phyloP scores from a whole-genome alignment of 768 basidiomycete species.

The Amyloporia xantha region DNA sequence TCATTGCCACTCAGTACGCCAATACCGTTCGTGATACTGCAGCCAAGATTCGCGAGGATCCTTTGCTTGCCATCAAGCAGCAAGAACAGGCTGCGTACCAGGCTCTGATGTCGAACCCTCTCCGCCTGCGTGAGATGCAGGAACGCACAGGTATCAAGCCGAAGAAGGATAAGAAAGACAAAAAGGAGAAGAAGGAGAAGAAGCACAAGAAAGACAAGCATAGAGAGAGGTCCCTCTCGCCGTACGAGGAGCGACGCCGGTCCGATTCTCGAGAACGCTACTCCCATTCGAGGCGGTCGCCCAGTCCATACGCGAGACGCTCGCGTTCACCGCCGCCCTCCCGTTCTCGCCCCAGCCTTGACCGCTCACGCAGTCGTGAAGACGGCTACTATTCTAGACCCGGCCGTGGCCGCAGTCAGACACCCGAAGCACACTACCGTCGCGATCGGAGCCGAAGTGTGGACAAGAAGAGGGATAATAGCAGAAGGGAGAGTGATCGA shows the following conservation, averaged over 20 bases:
- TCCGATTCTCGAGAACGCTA: constrained; percentile 24
- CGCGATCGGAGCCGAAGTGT: constrained; percentile 16
- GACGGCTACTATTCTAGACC: constrained; percentile 8
- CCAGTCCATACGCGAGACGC: constrained; percentile 39
- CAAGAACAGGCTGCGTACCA: constrained; percentile 94
- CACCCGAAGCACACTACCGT: constrained; percentile 26
- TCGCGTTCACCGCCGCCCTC: constrained; percentile 42
- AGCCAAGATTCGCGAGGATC: constrained; percentile 94
- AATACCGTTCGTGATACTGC: constrained; percentile 85
- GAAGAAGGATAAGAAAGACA: constrained; percentile 67
- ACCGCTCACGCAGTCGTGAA: constrained; percentile 14
- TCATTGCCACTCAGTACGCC: constrained; percentile 93
- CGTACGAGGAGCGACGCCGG: constrained; percentile 26
- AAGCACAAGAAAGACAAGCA: constrained; percentile 28
- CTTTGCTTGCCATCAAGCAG: constrained; percentile 94
- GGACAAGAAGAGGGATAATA: not conserved
- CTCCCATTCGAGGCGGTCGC: constrained; percentile 32
- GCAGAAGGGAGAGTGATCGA: constrained; percentile 23
- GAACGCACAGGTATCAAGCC: constrained; percentile 75
- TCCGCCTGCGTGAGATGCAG: constrained; percentile 76
- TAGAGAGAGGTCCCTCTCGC: constrained; percentile 20
- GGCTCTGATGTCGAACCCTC: constrained; percentile 77
- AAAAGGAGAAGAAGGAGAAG: constrained; percentile 54
- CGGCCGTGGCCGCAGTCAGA: constrained; percentile 24
- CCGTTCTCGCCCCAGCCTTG: constrained; percentile 25